Base-by-base conservation (phyloP, 257 asterid genomes). In the Solanum rostratum region DNA sequence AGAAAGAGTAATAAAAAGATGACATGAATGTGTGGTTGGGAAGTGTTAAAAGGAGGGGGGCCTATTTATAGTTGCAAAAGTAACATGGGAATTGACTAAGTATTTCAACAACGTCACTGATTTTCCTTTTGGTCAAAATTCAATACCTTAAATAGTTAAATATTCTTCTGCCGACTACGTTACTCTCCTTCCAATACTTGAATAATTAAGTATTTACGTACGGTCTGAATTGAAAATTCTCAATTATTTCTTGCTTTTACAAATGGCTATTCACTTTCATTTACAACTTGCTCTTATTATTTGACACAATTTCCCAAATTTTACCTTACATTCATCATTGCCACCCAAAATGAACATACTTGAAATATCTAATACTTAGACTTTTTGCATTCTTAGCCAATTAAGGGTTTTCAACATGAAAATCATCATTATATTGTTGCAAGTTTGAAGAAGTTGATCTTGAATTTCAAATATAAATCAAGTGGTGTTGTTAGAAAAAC, bases 141-240 rank as follows among this genome's bases (percentile, higher is more conserved):
- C 60, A 69, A 6, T 29, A 65, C 52, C 15, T 85, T 84, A 84
- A 80, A 79, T 69, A 41, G 84, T 86, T 71, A 18, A n/a, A 63
- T 13, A 65, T 49, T 39, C 81, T 81, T 88, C 89, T 89, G 92
- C 94, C 92, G 93, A 91, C 93, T 91, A 90, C 91, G 91, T 79
- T 83, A 84, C 90, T 52, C 80, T 65, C 54, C 84, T 69, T 84
- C 86, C 85, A 87, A 86, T 73, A 66, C 88, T 89, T 86, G 90
- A 59, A 22, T n/a, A 59, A 59, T 60, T 24, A 89, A 63, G 88
- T 79, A 80, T 49, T 85, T 82, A 80, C 78, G 90, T 55, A 55
- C 71, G 20, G 70, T 24, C 16, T 20, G n/a, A 13, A 80, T 53
- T 54, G 63, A 29, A 50, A 79, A 79, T 52, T 53, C 37, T 8